Base-by-base conservation (phyloP, 768 basidiomycete genomes). In the Exsudoporus frostii region DNA sequence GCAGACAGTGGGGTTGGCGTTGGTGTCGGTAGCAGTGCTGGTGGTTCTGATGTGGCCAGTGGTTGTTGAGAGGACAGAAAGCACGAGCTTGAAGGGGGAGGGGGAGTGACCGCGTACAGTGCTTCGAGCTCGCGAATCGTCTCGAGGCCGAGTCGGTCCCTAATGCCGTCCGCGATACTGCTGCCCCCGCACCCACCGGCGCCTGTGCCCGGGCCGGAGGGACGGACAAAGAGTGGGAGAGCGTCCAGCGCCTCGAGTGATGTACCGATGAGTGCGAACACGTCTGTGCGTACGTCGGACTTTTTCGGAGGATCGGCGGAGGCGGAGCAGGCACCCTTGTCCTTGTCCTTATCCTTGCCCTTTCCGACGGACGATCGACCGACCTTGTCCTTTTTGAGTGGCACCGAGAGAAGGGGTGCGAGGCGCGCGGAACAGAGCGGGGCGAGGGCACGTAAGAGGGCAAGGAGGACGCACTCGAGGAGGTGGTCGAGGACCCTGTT, bases 141-240 rank as follows among this genome's bases (percentile, higher is more conserved):
- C 44, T 69, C 69, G 19, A 69, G 60, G n/a, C 61, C 67, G 22
- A 69, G 53, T 30, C 63, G 63, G 29, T 59, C 53, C 40, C 47
- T 61, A 14, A 69, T 48, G 19, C 51, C 53, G 7, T 36, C 2
- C 2, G 47, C 57, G 10, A 64, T 45, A 8, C 24, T 40, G 7
- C 9, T 4, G 25, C 15, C 5, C 7, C n/a, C 15, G 6, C 2
- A 1, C 6, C 34, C 10, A 6, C 5, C 20, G 1, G 32, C 19
- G 32, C 45, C 19, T 2, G 27, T 19, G 32, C 45, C 24, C 2
- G 24, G 19, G 10, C 36, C 5, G 2, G 45, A 17, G 9, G 15
- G 20, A 33, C 34, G 20, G 33, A 24, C 24, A 5, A 17, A 10
- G 19, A 48, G 36, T 0, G 55, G 47, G 17, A 66, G 53, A 4